phyloP scores from a whole-genome alignment of 257 asterid species.

The Coffea canephora region DNA sequence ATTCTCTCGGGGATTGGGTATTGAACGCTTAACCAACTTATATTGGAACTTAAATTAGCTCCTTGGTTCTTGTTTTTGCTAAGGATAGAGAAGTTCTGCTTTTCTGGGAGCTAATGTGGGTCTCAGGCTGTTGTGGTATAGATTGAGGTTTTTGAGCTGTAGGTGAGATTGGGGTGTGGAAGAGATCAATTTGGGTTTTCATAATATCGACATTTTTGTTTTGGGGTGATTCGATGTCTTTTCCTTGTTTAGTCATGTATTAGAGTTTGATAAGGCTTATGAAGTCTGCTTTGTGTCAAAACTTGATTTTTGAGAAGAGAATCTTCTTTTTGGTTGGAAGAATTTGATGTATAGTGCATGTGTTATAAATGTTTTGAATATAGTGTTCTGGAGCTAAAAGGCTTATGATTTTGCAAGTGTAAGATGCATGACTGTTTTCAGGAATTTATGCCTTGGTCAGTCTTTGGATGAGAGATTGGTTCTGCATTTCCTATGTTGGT shows the following conservation, averaged over 20 bases:
- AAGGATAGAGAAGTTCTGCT: not conserved
- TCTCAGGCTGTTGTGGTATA: not conserved
- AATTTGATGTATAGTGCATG: not conserved
- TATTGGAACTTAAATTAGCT: not conserved
- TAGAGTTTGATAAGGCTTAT: not conserved
- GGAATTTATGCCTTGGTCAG: not conserved
- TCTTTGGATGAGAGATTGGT: not conserved
- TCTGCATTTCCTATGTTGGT: not conserved
- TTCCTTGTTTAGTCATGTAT: not conserved
- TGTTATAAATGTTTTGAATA: not conserved
- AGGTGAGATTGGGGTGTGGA: not conserved
- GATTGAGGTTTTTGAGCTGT: not conserved
- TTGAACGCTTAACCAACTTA: not conserved
- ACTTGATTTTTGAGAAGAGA: constrained; percentile 1
- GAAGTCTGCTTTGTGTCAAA: not conserved
- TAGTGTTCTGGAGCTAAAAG: not conserved
- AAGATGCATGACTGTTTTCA: not conserved
- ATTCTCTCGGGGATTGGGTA: not conserved
- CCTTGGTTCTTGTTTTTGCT: not conserved
- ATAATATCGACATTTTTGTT: not conserved
- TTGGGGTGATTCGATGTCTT: not conserved
- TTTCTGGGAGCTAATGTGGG: not conserved
- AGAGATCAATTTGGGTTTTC: not conserved
- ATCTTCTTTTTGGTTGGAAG: not conserved
- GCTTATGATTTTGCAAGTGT: not conserved